Percentiles rank a stretch among this genome's conserved stretches.
These are phyloP conservation scores for Mycena rebaudengoi DNA, from an alignment of 768 basidiomycete species.

Conservation along the genomic window DNA sequence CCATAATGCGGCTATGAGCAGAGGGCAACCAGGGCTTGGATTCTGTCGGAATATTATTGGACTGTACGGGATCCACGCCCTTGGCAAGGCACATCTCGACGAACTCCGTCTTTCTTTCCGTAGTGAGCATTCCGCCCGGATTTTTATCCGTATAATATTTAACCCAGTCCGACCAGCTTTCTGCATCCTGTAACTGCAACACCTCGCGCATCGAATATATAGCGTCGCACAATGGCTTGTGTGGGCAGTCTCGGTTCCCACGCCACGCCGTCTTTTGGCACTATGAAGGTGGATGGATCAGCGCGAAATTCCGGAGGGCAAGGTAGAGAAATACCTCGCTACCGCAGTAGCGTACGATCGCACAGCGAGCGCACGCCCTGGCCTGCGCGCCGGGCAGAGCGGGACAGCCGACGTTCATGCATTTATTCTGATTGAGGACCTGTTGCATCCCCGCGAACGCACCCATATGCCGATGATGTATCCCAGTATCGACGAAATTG, in stretches of 20 bases:
- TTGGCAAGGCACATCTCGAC: background rate
- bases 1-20: no score
- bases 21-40: background rate
- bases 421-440: background rate
- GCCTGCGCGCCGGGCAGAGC: background rate
- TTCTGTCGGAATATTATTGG: background rate
- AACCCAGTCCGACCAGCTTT: background rate
- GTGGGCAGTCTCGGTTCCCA: background rate
- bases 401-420: background rate
- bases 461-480: background rate
- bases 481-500: background rate
- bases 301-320: background rate
- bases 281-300: background rate
- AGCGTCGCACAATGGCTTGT: background rate
- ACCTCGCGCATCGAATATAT: background rate
- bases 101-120: no score
- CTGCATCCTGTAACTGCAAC: background rate
- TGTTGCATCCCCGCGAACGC: background rate
- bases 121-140: no score
- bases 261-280: background rate
- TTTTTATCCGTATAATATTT: background rate
- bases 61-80: background rate
- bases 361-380: background rate
- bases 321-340: background rate
- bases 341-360: background rate